These are phyloP conservation scores for Ailanthus altissimus DNA, from an alignment of 345 rosid genomes.

Conservation along the genomic window DNA sequence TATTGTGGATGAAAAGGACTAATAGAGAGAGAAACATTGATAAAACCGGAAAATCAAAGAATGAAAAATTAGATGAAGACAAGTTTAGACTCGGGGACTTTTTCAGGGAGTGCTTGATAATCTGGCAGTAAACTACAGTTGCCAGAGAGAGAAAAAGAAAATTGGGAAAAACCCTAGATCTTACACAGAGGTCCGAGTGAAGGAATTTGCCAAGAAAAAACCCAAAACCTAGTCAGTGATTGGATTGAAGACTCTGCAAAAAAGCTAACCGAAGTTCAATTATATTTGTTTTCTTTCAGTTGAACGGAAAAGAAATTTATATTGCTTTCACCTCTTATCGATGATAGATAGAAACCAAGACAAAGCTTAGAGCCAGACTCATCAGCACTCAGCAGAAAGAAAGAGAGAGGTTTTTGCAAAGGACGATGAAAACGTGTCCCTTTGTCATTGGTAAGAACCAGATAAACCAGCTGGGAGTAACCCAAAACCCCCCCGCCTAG, in stretches of 20 bases:
- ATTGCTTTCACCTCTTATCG: neutral
- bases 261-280: slow-evolving; percentile 17
- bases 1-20: neutral
- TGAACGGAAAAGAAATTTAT: neutral
- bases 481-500: slow-evolving; percentile 8
- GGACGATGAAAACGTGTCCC: slow-evolving; percentile 35
- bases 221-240: slow-evolving; percentile 33
- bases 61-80: slow-evolving; percentile 27
- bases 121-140: neutral
- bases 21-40: neutral
- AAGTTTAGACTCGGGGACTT: slow-evolving; percentile 7
- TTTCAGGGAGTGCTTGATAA: slow-evolving; percentile 2
- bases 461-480: neutral
- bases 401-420: neutral
- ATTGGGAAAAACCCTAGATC: slow-evolving; percentile 46
- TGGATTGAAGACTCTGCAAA: slow-evolving; percentile 15
- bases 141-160: neutral
- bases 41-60: slow-evolving; percentile 41
- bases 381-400: neutral
- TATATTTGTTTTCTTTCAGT: slow-evolving; percentile 1
- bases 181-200: slow-evolving; percentile 39
- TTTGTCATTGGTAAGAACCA: slow-evolving; percentile 12
- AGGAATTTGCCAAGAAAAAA: slow-evolving; percentile 31
- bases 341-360: neutral
- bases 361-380: neutral